Conservation (phyloP, 2,329 filamentous ascomycete species). For the Fusarium hainanense region DNA sequence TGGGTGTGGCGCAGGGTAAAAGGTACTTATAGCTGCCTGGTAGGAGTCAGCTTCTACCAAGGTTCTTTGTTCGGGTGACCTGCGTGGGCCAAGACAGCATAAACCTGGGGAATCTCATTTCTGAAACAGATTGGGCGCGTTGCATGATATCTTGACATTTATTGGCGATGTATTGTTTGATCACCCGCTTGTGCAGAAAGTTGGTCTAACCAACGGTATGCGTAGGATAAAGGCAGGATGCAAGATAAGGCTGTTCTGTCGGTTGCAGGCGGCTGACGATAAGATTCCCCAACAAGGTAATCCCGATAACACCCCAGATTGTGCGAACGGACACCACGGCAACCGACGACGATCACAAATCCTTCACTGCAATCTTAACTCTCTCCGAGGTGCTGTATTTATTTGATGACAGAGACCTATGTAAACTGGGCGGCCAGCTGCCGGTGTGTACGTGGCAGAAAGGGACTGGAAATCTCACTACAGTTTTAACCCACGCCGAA, state of each 20-base stretch:
- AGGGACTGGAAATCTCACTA: too few species aligned
- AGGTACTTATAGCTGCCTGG: constrained; percentile 29
- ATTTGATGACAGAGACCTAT: too few species aligned
- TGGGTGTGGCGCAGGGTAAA: neutral
- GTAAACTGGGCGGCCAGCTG: too few species aligned
- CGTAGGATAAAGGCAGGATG: constrained; percentile 3
- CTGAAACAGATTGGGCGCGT: neutral
- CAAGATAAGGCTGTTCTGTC: neutral
- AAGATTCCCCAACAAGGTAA: constrained; percentile 8
- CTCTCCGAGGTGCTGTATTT: too few species aligned
- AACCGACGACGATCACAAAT: too few species aligned
- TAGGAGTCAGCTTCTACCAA: constrained; percentile 24
- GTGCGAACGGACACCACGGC: too few species aligned
- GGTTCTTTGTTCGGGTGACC: constrained; percentile 27
- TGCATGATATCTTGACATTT: constrained; percentile 12
- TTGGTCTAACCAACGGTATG: constrained; percentile 4
- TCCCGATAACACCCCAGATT: constrained; percentile 28
- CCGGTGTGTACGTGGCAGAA: too few species aligned
- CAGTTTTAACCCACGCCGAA: too few species aligned
- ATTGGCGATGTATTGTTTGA: constrained; percentile 17
- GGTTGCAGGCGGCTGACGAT: neutral
- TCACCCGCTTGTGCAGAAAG: constrained; percentile 4
- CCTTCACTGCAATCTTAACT: too few species aligned
- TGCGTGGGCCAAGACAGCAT: neutral
- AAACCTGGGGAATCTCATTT: constrained; percentile 1